Percentiles rank a stretch among this genome's conserved stretches.
Evolutionary conservation across 2,329 filamentous ascomycete species (phyloP).

Genomic region (Phyllachora maydis): DNA sequence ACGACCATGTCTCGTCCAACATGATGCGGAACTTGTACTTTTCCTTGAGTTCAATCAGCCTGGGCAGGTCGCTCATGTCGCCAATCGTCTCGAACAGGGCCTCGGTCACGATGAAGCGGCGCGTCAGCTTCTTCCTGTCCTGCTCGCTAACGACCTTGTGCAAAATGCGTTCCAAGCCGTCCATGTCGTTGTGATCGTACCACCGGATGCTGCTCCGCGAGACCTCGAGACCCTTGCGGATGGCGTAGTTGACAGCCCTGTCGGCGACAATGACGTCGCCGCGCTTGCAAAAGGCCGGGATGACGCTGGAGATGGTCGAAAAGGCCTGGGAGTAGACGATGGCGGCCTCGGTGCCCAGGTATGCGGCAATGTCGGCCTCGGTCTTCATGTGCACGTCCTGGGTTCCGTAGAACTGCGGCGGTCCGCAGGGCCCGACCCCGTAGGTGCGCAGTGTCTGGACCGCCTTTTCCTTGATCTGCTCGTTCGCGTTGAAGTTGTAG

Average conservation of each 20-base stretch:
- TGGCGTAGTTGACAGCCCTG: conserved; percentile 79
- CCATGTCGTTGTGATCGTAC: conserved; percentile 94
- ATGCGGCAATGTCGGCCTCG: conserved; percentile 80
- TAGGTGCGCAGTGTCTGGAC: conserved; percentile 88
- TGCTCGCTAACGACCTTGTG: conserved; percentile 76
- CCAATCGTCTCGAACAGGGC: conserved; percentile 82
- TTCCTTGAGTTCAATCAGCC: conserved; percentile 77
- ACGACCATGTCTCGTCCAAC: conserved; percentile 93
- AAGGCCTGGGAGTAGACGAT: conserved; percentile 96
- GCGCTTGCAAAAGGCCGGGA: conserved; percentile 90
- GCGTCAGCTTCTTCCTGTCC: conserved; percentile 65
- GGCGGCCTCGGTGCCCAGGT: conserved; percentile 69
- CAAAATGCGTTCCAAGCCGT: conserved; percentile 73
- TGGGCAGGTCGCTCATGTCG: conserved; percentile 68
- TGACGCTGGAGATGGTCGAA: conserved; percentile 90
- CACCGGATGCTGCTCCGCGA: conserved; percentile 78
- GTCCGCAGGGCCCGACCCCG: conserved; percentile 89
- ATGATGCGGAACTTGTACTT: conserved; percentile 97
- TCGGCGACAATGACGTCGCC: conserved; percentile 96
- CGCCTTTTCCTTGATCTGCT: conserved; percentile 83
- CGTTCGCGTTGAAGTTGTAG: conserved; percentile 90
- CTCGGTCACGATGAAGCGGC: conserved; percentile 91
- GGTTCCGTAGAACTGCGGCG: conserved; percentile 93
- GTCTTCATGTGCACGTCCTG: conserved; percentile 97
- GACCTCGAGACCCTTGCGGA: conserved; percentile 86